These are phyloP conservation scores for Cystobasidium pallidum DNA, from an alignment of 1,284 basidiomycete species.

Conservation along the genomic window DNA sequence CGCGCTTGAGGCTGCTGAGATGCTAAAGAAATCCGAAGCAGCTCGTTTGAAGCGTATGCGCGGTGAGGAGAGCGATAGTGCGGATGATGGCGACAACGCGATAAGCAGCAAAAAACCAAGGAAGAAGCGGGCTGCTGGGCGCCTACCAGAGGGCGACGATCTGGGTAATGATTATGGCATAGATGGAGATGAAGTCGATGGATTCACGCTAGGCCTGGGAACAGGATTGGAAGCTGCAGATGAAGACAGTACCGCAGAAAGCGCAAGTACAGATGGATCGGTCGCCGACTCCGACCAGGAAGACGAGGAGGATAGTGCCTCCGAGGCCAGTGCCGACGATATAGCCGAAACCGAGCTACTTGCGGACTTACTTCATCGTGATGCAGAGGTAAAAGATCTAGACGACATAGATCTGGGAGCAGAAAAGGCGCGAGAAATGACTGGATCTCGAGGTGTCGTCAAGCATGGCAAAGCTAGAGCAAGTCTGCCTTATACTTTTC, in stretches of 20 bases:
- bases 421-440: background rate
- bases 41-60: slow-evolving; percentile 81
- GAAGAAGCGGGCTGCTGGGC: slow-evolving; percentile 55
- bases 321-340: slow-evolving; percentile 60
- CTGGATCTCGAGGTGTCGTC: background rate
- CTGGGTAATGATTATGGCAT: slow-evolving; percentile 82
- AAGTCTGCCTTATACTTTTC: slow-evolving; percentile 82
- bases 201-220: slow-evolving; percentile 53
- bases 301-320: slow-evolving; percentile 56
- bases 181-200: slow-evolving; percentile 62
- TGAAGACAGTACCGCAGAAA: background rate
- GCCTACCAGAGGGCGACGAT: slow-evolving; percentile 69
- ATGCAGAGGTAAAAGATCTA: slow-evolving; percentile 51
- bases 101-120: slow-evolving; percentile 59
- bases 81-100: slow-evolving; percentile 58
- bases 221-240: slow-evolving; percentile 14
- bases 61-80: slow-evolving; percentile 51
- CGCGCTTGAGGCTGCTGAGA: slow-evolving; percentile 83
- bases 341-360: slow-evolving; percentile 52
- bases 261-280: slow-evolving; percentile 64
- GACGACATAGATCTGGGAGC: slow-evolving; percentile 51
- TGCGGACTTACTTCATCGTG: slow-evolving; percentile 43
- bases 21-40: slow-evolving; percentile 81
- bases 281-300: slow-evolving; percentile 54
- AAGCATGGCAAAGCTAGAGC: background rate